Conservation (phyloP, 768 basidiomycete genomes). For the Russula sp. region DNA sequence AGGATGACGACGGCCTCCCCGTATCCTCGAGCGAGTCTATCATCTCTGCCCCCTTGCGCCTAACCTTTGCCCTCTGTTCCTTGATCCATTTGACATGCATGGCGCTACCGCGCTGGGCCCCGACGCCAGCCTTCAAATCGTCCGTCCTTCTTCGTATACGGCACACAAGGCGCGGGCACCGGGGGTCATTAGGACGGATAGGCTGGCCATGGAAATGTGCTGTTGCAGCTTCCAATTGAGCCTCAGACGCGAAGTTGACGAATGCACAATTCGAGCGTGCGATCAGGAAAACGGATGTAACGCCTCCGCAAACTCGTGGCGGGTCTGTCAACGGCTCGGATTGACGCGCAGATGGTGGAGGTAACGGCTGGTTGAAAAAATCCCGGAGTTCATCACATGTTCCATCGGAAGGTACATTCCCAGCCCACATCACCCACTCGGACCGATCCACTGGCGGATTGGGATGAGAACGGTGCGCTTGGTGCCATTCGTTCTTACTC, state of each 20-base stretch:
- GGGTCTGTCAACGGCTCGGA: slow-evolving; percentile 14
- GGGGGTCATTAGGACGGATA: slow-evolving; percentile 62
- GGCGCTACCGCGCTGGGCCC: slow-evolving; percentile 81
- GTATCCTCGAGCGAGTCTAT: slow-evolving; percentile 19
- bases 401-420: slow-evolving; percentile 83
- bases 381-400: slow-evolving; percentile 79
- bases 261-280: slow-evolving; percentile 94
- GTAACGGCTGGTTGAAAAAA: slow-evolving; percentile 55
- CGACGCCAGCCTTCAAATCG: slow-evolving; percentile 84
- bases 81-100: slow-evolving; percentile 82
- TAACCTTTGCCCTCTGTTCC: slow-evolving; percentile 44
- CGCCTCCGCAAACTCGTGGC: slow-evolving; percentile 40
- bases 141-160: slow-evolving; percentile 76
- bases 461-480: slow-evolving; percentile 52
- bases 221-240: slow-evolving; percentile 61
- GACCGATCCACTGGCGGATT: slow-evolving; percentile 69
- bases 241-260: slow-evolving; percentile 73
- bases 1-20: slow-evolving; percentile 24
- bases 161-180: slow-evolving; percentile 78
- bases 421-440: slow-evolving; percentile 96
- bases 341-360: slow-evolving; percentile 15
- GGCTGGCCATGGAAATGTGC: slow-evolving; percentile 62
- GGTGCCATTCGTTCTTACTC: neutral
- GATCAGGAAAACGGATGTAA: slow-evolving; percentile 87
- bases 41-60: slow-evolving; percentile 19